Conservation (phyloP, 2,329 filamentous ascomycete genomes). For the Claviceps sp. region DNA sequence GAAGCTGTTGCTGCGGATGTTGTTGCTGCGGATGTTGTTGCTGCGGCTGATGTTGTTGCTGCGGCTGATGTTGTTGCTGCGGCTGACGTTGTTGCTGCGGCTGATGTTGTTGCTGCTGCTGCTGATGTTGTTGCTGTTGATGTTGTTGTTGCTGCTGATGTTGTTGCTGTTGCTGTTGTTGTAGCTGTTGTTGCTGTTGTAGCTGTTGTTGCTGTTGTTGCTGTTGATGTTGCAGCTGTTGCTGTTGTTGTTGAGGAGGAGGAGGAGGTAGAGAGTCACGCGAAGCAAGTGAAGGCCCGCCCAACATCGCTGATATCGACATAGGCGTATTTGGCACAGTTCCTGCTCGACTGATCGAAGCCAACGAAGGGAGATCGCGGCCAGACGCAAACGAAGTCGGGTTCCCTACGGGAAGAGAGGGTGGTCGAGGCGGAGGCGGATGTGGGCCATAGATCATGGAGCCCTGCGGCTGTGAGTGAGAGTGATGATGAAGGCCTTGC, state of each 20-base stretch:
- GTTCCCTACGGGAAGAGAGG: constrained; percentile 28
- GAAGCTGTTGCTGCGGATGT: constrained; percentile 25
- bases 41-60: constrained; percentile 27
- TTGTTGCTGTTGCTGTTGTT: constrained; percentile 25
- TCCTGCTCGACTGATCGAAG: constrained; percentile 33
- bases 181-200: constrained; percentile 17
- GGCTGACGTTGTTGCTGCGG: constrained; percentile 17
- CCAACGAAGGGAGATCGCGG: constrained; percentile 40
- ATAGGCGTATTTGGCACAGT: constrained; percentile 38
- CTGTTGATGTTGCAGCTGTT: constrained; percentile 27
- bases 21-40: constrained; percentile 20
- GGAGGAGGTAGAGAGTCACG: constrained; percentile 27
- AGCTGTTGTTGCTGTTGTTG: constrained; percentile 22
- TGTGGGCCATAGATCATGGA: constrained; percentile 29
- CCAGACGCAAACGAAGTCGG: constrained; percentile 32
- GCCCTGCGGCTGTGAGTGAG: constrained; percentile 17
- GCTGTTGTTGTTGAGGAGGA: constrained; percentile 15
- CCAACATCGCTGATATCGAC: constrained; percentile 49
- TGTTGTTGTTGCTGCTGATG: constrained; percentile 17
- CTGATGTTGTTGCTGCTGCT: constrained; percentile 27
- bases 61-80: constrained; percentile 27
- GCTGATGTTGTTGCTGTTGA: constrained; percentile 26
- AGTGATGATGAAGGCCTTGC: constrained; percentile 14
- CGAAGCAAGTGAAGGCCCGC: constrained; percentile 31
- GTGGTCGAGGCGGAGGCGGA: constrained; percentile 32